A percentile compares a stretch with the other conserved stretches of the same genome.
Evolutionary conservation across 768 basidiomycete species (phyloP).

Genomic region (Sporobolomyces phaffii): DNA sequence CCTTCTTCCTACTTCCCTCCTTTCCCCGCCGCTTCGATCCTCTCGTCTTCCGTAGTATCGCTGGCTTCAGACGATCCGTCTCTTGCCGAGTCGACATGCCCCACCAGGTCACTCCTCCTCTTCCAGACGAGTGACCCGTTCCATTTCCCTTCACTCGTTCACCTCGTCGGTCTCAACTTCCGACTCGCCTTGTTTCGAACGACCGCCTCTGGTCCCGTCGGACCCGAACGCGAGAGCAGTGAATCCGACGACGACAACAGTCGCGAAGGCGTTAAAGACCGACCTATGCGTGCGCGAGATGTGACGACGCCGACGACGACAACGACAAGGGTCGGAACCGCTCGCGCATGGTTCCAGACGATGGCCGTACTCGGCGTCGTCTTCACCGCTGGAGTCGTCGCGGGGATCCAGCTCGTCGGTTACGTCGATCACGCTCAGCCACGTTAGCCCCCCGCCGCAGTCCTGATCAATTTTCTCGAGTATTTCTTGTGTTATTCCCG

Average conservation of each 20-base stretch:
- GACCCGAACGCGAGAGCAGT: not conserved
- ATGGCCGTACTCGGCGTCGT: conserved; percentile 5
- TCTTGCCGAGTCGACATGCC: not conserved
- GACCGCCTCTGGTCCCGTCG: not conserved
- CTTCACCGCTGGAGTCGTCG: conserved; percentile 21
- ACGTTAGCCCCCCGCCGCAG: too few species aligned
- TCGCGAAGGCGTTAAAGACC: not conserved
- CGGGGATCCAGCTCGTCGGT: conserved; percentile 7
- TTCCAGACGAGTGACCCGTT: conserved; percentile 15
- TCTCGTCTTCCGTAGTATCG: conserved; percentile 1
- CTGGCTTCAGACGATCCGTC: not conserved
- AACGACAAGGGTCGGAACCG: not conserved
- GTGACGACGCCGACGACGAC: not conserved
- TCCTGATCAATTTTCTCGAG: too few species aligned
- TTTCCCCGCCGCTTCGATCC: not conserved
- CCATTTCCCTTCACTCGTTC: conserved; percentile 28
- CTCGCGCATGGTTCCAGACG: not conserved
- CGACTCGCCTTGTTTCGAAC: conserved; percentile 19
- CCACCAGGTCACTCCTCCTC: conserved; percentile 3
- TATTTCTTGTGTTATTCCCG: too few species aligned
- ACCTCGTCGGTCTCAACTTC: conserved; percentile 36
- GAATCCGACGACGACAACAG: not conserved
- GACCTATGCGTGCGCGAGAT: not conserved
- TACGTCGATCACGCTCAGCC: too few species aligned
- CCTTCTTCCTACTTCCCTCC: conserved; percentile 13